Evolutionary conservation across 805 yeast genomes (phyloP).

Genomic region (Pichia pseudocactophila): DNA sequence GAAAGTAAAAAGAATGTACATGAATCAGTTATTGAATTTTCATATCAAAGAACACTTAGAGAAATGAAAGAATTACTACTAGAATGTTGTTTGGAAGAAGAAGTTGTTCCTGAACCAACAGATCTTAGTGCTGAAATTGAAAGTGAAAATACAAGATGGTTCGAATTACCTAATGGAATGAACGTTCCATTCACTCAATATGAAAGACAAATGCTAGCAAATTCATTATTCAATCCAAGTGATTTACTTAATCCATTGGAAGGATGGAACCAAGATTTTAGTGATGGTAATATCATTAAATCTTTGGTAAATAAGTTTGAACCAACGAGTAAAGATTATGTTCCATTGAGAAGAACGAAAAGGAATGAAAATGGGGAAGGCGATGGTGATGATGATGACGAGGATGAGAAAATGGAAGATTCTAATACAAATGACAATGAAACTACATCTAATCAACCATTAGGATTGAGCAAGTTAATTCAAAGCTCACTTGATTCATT

Average conservation of each 20-base stretch:
- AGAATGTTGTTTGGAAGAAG: conserved; percentile 32
- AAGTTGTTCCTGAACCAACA: conserved; percentile 17
- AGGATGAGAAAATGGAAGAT: conserved; percentile 2
- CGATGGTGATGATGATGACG: conserved; percentile 13
- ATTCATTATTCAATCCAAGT: conserved; percentile 62
- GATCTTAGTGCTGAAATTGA: conserved; percentile 19
- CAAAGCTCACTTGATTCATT: conserved; percentile 46
- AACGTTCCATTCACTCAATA: conserved; percentile 44
- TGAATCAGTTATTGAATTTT: conserved; percentile 45
- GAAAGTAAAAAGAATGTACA: conserved; percentile 27
- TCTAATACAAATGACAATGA: too few relatives aligned
- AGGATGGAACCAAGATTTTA: conserved; percentile 28
- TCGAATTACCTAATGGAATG: conserved; percentile 75
- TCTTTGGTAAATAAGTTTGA: conserved; percentile 22
- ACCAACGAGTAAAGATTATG: conserved; percentile 48
- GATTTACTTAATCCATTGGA: conserved; percentile 19
- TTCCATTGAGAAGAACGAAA: conserved; percentile 58
- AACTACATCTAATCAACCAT: conserved; percentile 10
- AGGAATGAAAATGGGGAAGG: conserved; percentile 31
- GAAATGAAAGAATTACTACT: conserved; percentile 71
- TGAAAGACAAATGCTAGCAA: conserved; percentile 58
- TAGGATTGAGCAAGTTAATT: conserved; percentile 50
- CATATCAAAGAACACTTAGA: conserved; percentile 45
- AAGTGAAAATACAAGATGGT: conserved; percentile 33
- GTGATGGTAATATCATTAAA: conserved; percentile 45